Conservation (phyloP, 768 basidiomycete species). For the Suillus fuscotomentosus region DNA sequence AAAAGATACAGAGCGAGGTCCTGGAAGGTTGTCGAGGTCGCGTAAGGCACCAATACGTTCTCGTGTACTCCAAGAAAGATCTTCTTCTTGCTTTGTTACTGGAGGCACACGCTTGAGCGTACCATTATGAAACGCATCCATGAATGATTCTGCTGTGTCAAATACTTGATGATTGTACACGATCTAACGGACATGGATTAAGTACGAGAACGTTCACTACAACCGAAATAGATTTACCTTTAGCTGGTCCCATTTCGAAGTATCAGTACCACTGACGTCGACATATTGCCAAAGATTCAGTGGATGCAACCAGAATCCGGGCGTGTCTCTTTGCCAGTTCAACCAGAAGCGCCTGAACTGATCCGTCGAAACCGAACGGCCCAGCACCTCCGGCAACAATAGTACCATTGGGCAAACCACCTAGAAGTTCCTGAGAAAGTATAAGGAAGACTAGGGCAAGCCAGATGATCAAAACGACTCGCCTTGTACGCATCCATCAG, state of each 20-base stretch:
- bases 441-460: background rate
- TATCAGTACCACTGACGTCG: constrained; percentile 54
- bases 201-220: background rate
- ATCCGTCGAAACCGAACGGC: constrained; percentile 60
- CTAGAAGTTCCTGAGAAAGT: constrained; percentile 46
- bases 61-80: constrained; percentile 47
- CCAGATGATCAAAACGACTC: constrained; percentile 10
- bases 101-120: constrained; percentile 45
- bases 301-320: constrained; percentile 53
- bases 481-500: constrained; percentile 44
- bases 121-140: constrained; percentile 51
- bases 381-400: constrained; percentile 45
- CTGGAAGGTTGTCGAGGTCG: constrained; percentile 62
- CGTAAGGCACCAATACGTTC: constrained; percentile 38
- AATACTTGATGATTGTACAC: constrained; percentile 64
- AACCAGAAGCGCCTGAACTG: constrained; percentile 57
- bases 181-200: constrained; percentile 29
- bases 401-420: constrained; percentile 46
- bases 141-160: constrained; percentile 44
- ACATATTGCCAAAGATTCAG: constrained; percentile 57
- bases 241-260: constrained; percentile 49
- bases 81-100: constrained; percentile 28
- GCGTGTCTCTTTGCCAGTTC: constrained; percentile 45
- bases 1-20: constrained; percentile 62
- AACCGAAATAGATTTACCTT: constrained; percentile 33